Evolutionary conservation across 352 stramenopile genomes (phyloP).

Genomic region (Phytophthora fragariaefolia): DNA sequence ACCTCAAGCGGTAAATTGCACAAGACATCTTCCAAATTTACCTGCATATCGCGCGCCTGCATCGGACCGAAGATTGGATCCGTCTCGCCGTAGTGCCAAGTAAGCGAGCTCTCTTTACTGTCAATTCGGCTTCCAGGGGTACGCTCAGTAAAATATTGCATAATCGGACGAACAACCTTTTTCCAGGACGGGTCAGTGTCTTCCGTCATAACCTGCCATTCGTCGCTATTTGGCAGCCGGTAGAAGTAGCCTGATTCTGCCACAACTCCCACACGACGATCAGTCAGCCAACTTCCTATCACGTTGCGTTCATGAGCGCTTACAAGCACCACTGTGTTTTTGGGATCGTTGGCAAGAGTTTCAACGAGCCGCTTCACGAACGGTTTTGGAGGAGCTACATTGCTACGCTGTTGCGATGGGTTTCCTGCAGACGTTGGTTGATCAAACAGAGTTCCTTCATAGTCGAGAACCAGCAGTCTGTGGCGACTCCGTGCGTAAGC

Average conservation of each 20-base stretch:
- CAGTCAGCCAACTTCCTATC: constrained; percentile 77
- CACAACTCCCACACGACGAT: constrained; percentile 58
- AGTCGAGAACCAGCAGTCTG: constrained; percentile 80
- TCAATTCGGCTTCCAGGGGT: constrained; percentile 74
- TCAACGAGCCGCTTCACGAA: constrained; percentile 71
- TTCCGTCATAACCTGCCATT: constrained; percentile 69
- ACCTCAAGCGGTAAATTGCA: constrained; percentile 85
- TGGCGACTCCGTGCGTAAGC: constrained; percentile 68
- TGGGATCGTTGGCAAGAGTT: constrained; percentile 52
- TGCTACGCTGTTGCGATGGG: constrained; percentile 60
- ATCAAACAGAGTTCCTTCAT: constrained; percentile 82
- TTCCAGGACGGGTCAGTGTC: constrained; percentile 74
- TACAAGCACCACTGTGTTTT: constrained; percentile 69
- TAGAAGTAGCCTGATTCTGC: constrained; percentile 75
- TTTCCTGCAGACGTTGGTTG: constrained; percentile 19
- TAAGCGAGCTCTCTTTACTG: constrained; percentile 64
- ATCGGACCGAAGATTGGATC: constrained; percentile 81
- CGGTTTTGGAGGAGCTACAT: constrained; percentile 59
- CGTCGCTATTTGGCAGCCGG: constrained; percentile 50
- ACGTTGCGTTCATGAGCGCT: constrained; percentile 72
- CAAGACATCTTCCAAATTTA: constrained; percentile 88
- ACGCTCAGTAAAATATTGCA: constrained; percentile 80
- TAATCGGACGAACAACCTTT: constrained; percentile 74
- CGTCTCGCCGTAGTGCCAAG: constrained; percentile 78
- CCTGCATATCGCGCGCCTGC: constrained; percentile 89